Evolutionary conservation across 2,329 filamentous ascomycete genomes (phyloP), one percentile per base, ranked within the genome.

Genomic region (Xylariaceae sp.): DNA sequence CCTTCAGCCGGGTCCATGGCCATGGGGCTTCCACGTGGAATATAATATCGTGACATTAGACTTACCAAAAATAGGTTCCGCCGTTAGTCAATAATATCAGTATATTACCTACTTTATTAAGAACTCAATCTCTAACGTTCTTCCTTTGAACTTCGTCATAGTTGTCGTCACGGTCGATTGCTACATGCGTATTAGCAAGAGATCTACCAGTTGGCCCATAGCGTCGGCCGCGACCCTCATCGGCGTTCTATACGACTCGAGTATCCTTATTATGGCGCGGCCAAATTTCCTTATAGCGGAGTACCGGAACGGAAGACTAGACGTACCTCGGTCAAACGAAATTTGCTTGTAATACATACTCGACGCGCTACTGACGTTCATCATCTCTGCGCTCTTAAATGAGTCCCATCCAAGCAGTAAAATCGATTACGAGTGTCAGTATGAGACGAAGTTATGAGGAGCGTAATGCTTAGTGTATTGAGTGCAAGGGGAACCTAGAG

Each of bases 111-210:
- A n/a, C n/a, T n/a, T n/a, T n/a, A n/a, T n/a, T n/a, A n/a, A n/a
- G 81, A 81, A 1, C 71, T 84, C 4, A 70, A 77, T 16, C 66
- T 83, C 40, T 80, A 84, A 59, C 71, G 83, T 54, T 48, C 74
- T 52, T 79, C 80, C 62, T 83, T 83, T 65, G 69, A 74, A 12
- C n/a, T 73, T 80, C 52, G 83, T 83, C 71, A 73, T 78, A 50
- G 23, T n/a, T n/a, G 48, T 77, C 1, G 74, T 77, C 0, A 73
- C 78, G 0, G 57, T 74, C 5, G 57, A 79, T 0, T 83, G 83
- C 67, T 77, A 84, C 61, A 49, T 55, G 2, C 73, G 79, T 2
- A 73, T 82, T n/a, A 56, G 47, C 1, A 66, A 61, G 6, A 42
- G 59, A 3, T 73, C 74, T 0, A 74, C 75, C 3, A 50, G 57